Conservation (phyloP, 768 basidiomycete species). For the Aureoboletus auriporus region DNA sequence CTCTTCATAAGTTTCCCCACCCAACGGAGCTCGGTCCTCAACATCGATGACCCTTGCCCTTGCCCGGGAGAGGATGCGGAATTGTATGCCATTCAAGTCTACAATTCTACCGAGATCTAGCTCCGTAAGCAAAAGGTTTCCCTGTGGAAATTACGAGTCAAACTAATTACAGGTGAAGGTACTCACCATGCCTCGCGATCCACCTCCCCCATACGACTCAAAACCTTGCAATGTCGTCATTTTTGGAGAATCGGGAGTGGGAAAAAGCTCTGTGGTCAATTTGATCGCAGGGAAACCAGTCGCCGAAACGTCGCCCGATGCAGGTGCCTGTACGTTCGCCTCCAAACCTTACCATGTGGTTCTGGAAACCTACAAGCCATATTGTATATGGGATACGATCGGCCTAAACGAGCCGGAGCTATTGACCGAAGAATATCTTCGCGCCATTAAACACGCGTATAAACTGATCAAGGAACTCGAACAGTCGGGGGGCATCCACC, state of each 20-base stretch:
- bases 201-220: slow-evolving; percentile 16
- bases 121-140: slow-evolving; percentile 8
- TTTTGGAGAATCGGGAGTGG: slow-evolving; percentile 27
- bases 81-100: not conserved
- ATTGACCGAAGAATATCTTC: slow-evolving; percentile 15
- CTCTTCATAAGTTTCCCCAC: not conserved
- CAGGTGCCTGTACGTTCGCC: slow-evolving; percentile 34
- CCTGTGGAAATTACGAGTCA: no score
- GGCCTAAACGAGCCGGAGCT: slow-evolving; percentile 29
- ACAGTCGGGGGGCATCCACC: slow-evolving; percentile 31
- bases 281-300: slow-evolving; percentile 28
- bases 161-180: not conserved
- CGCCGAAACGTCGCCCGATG: slow-evolving; percentile 30
- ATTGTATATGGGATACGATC: slow-evolving; percentile 29
- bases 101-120: not conserved
- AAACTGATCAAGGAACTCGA: slow-evolving; percentile 31
- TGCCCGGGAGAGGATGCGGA: slow-evolving; percentile 6
- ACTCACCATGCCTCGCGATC: not conserved
- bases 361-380: slow-evolving; percentile 12
- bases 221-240: slow-evolving; percentile 21
- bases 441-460: slow-evolving; percentile 28
- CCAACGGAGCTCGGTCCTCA: not conserved
- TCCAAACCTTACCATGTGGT: slow-evolving; percentile 21
- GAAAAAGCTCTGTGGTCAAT: slow-evolving; percentile 43
- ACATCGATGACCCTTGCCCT: slow-evolving; percentile 1